Conservation (phyloP, 2,329 filamentous ascomycete genomes). For the Stagonosporopsis vannaccii region DNA sequence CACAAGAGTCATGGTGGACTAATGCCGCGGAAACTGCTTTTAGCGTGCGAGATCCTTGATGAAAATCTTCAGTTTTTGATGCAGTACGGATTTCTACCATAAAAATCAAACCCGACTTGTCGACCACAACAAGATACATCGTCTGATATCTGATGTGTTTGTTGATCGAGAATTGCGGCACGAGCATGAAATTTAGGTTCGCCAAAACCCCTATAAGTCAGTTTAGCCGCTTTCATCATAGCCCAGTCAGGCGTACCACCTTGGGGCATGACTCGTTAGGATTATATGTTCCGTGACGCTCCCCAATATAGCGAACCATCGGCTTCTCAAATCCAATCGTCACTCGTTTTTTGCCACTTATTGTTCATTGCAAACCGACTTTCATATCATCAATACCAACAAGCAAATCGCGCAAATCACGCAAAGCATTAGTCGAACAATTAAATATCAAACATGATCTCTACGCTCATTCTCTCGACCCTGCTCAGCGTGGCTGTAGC, state of each 20-base stretch:
- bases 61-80: not conserved
- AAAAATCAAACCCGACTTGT: too few species aligned
- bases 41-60: not conserved
- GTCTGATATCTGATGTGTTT: not conserved
- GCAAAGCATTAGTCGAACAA: not conserved
- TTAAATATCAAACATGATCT: slow-evolving; percentile 9
- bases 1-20: not conserved
- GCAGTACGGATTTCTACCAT: too few species aligned
- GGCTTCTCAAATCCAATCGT: not conserved
- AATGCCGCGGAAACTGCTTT: not conserved
- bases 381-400: not conserved
- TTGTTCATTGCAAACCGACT: not conserved
- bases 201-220: not conserved
- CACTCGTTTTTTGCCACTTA: not conserved
- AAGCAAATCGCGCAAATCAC: not conserved
- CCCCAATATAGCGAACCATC: not conserved
- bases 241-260: not conserved
- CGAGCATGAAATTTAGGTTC: not conserved
- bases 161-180: not conserved
- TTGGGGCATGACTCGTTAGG: not conserved
- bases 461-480: slow-evolving; percentile 11
- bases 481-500: slow-evolving; percentile 19
- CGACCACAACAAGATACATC: too few species aligned
- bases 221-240: not conserved
- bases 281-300: not conserved